Evolutionary conservation across 768 basidiomycete genomes (phyloP).

Genomic region (Serendipita indica): DNA sequence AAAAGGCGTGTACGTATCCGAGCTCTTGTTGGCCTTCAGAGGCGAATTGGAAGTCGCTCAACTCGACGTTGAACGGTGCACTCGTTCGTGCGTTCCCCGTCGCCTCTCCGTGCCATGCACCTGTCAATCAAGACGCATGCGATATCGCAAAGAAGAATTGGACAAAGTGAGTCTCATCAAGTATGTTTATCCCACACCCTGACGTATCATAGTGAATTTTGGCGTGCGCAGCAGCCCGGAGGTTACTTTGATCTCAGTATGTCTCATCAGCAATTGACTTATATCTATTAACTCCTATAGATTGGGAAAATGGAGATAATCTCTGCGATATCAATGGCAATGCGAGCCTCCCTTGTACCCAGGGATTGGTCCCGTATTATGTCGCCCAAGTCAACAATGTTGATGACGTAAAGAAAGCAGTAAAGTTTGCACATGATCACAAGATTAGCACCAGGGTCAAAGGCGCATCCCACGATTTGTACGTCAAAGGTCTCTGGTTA

Average conservation of each 20-base stretch:
- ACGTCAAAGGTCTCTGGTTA: neutral
- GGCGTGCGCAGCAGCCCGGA: neutral
- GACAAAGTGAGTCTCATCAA: neutral
- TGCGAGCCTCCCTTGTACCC: neutral
- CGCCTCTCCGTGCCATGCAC: neutral
- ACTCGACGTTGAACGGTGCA: neutral
- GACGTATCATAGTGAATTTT: neutral
- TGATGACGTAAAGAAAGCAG: neutral
- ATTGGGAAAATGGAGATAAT: constrained; percentile 5
- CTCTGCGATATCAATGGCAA: neutral
- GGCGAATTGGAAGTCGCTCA: neutral
- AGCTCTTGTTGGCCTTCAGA: constrained; percentile 3
- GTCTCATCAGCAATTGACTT: neutral
- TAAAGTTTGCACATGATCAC: constrained; percentile 10
- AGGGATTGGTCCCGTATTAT: neutral
- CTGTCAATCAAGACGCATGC: neutral
- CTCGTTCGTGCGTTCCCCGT: neutral
- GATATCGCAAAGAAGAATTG: constrained; percentile 1
- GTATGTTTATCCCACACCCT: neutral
- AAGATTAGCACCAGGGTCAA: constrained; percentile 11
- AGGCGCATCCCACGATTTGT: constrained; percentile 23
- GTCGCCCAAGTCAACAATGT: neutral
- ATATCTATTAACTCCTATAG: neutral
- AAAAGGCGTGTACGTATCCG: constrained; percentile 3
- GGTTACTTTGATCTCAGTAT: neutral